Evolutionary conservation across 163 green algal genomes (phyloP).

Genomic region (Chlamydomonas reinhardtii): DNA sequence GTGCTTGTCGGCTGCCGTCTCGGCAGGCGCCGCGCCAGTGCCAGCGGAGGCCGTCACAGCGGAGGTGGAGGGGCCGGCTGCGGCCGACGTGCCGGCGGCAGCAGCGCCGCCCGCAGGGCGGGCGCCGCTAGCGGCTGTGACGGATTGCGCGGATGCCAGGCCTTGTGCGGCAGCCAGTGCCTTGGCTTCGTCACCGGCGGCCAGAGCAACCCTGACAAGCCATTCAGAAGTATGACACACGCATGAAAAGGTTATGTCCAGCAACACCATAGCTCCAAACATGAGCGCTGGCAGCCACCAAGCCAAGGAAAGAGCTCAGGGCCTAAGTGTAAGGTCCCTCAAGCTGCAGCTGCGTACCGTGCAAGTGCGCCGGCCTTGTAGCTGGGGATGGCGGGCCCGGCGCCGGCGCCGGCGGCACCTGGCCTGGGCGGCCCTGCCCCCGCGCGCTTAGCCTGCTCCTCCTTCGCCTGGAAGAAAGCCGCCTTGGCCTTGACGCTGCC

Average conservation of each 20-base stretch:
- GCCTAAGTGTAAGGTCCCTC: background rate
- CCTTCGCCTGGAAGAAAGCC: constrained; percentile 51
- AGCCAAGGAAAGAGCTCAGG: no score
- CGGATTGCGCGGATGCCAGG: no score
- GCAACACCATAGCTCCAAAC: no score
- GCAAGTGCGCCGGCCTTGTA: constrained; percentile 19
- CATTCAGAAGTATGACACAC: no score
- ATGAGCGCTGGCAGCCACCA: no score
- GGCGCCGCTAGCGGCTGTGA: background rate
- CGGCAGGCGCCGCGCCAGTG: background rate
- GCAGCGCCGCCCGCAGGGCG: no score
- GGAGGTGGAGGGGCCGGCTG: background rate
- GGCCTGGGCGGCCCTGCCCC: background rate
- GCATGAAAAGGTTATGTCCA: no score
- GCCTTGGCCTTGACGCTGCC: constrained; percentile 42
- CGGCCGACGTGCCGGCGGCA: background rate
- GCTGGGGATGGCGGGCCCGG: background rate
- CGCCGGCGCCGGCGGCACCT: background rate
- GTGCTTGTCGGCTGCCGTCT: constrained; percentile 64
- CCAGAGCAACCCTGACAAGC: background rate
- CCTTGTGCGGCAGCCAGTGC: background rate
- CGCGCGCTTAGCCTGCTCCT: constrained; percentile 18
- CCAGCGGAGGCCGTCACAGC: background rate
- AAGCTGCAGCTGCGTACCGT: background rate
- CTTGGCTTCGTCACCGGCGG: background rate